These are phyloP conservation scores for Stevia rebaudiana DNA, from an alignment of 140 eudicot genomes.

Conservation along the genomic window DNA sequence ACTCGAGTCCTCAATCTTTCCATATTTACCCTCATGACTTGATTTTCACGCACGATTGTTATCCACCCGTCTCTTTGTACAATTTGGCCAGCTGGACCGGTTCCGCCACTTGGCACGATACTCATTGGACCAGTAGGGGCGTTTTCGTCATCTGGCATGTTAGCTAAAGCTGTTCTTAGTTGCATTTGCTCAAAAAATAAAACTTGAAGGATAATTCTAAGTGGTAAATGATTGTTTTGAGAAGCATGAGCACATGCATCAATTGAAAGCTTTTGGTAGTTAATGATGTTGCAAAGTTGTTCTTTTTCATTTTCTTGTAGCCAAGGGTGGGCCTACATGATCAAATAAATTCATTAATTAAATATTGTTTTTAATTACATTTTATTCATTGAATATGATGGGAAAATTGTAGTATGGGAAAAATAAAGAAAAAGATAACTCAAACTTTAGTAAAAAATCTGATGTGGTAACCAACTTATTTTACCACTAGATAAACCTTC, in stretches of 20 bases:
- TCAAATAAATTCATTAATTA: background rate
- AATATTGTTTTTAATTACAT: too few species aligned
- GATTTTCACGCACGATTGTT: constrained; percentile 72
- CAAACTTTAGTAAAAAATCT: background rate
- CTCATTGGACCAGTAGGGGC: constrained; percentile 40
- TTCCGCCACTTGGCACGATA: constrained; percentile 28
- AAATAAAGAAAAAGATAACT: background rate
- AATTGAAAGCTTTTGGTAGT: constrained; percentile 77
- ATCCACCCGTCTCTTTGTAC: constrained; percentile 88
- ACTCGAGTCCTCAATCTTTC: constrained; percentile 71
- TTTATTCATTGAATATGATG: background rate
- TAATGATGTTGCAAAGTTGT: constrained; percentile 65
- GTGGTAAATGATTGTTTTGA: constrained; percentile 72
- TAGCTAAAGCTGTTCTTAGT: constrained; percentile 57
- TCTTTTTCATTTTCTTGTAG: constrained; percentile 68
- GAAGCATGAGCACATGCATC: constrained; percentile 99
- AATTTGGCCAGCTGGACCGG: constrained; percentile 33
- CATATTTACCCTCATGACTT: constrained; percentile 60
- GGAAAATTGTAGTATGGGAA: background rate
- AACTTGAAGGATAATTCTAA: constrained; percentile 77
- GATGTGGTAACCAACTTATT: constrained; percentile 3
- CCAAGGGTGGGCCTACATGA: constrained; percentile 83
- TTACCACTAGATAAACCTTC: background rate
- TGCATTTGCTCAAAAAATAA: constrained; percentile 92
- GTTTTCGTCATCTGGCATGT: constrained; percentile 45